phyloP scores from a whole-genome alignment of 2,329 filamentous ascomycete species.

The Trichoderma harzianum region DNA sequence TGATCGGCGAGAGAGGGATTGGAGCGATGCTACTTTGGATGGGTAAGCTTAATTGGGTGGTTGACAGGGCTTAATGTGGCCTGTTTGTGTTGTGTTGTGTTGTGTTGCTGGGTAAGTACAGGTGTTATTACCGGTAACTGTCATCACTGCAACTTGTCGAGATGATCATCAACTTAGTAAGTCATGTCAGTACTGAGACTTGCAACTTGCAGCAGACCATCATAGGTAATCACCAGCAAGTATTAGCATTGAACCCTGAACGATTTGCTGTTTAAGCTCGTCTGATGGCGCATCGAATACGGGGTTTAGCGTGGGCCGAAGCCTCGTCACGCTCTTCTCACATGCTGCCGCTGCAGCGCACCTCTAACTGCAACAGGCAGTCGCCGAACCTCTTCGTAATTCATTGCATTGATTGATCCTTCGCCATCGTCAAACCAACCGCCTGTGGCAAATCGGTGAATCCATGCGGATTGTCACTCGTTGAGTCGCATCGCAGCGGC shows the following conservation, averaged over 20 bases:
- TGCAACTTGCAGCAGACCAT: too few relatives aligned
- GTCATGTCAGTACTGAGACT: too few relatives aligned
- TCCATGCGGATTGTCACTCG: not conserved
- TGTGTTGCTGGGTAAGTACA: too few relatives aligned
- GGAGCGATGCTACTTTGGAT: not conserved
- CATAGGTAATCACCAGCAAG: too few relatives aligned
- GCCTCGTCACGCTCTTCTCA: not conserved
- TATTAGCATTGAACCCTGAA: too few relatives aligned
- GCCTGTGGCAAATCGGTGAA: too few relatives aligned
- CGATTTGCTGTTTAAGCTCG: not conserved
- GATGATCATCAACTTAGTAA: not conserved
- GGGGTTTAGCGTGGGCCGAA: not conserved
- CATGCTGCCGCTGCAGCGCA: not conserved
- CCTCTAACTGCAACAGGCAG: not conserved
- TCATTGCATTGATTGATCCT: not conserved
- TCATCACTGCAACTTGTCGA: not conserved
- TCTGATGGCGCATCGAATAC: not conserved
- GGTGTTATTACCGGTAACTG: too few relatives aligned
- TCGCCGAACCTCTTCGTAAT: not conserved
- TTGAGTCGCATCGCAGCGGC: not conserved
- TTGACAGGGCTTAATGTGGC: not conserved
- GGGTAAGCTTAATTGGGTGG: not conserved
- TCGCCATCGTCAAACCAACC: not conserved
- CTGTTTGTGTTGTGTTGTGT: too few relatives aligned
- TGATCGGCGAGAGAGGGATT: not conserved